Conservation (phyloP, 768 basidiomycete genomes). For the Serendipita sp. region DNA sequence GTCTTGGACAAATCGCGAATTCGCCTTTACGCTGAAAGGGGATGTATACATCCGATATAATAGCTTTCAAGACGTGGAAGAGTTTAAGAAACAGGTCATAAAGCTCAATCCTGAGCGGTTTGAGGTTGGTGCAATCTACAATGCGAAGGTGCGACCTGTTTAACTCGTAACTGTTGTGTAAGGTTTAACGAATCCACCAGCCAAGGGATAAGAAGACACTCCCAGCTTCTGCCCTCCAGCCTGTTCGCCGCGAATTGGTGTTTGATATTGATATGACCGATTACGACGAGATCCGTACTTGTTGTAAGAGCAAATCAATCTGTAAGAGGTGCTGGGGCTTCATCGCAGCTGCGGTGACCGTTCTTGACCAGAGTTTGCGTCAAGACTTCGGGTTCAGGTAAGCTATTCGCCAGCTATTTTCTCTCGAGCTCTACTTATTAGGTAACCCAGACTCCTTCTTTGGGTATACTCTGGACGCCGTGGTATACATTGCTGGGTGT, state of each 20-base stretch:
- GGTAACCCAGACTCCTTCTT: conserved; percentile 30
- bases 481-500: conserved; percentile 97
- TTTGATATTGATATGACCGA: conserved; percentile 99
- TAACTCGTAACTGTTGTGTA: not conserved
- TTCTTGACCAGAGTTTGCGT: conserved; percentile 61
- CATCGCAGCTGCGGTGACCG: conserved; percentile 79
- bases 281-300: conserved; percentile 89
- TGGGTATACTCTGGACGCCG: conserved; percentile 99
- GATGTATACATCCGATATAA: conserved; percentile 93
- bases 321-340: conserved; percentile 90
- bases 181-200: conserved; percentile 23
- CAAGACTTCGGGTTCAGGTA: conserved; percentile 84
- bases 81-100: conserved; percentile 81
- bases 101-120: conserved; percentile 80
- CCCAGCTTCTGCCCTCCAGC: conserved; percentile 48
- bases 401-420: not conserved
- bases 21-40: conserved; percentile 79
- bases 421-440: not conserved
- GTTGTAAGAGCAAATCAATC: conserved; percentile 81
- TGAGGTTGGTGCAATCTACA: conserved; percentile 92
- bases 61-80: conserved; percentile 69
- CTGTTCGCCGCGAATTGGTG: conserved; percentile 77
- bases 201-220: conserved; percentile 81
- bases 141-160: conserved; percentile 47
- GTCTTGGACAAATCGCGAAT: conserved; percentile 86